phyloP scores from a whole-genome alignment of 2,329 filamentous ascomycete genomes.

The Penicillium occitanis region DNA sequence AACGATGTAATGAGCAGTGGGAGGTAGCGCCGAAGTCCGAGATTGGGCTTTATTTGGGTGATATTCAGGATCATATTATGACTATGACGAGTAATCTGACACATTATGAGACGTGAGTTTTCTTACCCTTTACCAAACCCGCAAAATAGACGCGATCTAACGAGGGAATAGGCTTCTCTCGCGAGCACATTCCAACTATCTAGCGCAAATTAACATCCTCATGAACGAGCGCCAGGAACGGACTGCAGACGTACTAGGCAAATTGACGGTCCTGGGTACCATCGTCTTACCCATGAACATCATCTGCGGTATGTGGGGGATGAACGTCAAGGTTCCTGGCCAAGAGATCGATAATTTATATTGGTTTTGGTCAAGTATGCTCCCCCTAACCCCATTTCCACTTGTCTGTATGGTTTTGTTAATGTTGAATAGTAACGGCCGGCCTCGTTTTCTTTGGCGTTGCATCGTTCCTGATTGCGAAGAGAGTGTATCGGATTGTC shows the following conservation, averaged over 20 bases:
- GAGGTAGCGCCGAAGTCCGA: slow-evolving; percentile 91
- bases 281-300: slow-evolving; percentile 99
- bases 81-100: slow-evolving; percentile 97
- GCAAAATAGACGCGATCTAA: neutral
- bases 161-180: slow-evolving; percentile 69
- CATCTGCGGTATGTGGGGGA: slow-evolving; percentile 96
- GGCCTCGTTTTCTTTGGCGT: slow-evolving; percentile 73
- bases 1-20: slow-evolving; percentile 97
- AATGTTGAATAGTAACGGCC: slow-evolving; percentile 53
- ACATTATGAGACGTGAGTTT: slow-evolving; percentile 86
- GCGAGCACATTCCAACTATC: slow-evolving; percentile 90
- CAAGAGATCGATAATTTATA: slow-evolving; percentile 76
- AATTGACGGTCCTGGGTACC: slow-evolving; percentile 91
- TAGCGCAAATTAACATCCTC: slow-evolving; percentile 98
- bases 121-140: neutral
- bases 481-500: slow-evolving; percentile 73
- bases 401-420: neutral
- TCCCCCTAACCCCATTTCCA: slow-evolving; percentile 11
- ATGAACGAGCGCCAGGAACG: slow-evolving; percentile 98
- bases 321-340: slow-evolving; percentile 96
- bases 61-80: slow-evolving; percentile 98
- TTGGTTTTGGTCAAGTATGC: slow-evolving; percentile 67
- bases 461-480: slow-evolving; percentile 72
- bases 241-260: slow-evolving; percentile 91
- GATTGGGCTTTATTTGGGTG: slow-evolving; percentile 94